Base-by-base conservation (phyloP, 345 rosid genomes). In the Hibiscus mutabilis region DNA sequence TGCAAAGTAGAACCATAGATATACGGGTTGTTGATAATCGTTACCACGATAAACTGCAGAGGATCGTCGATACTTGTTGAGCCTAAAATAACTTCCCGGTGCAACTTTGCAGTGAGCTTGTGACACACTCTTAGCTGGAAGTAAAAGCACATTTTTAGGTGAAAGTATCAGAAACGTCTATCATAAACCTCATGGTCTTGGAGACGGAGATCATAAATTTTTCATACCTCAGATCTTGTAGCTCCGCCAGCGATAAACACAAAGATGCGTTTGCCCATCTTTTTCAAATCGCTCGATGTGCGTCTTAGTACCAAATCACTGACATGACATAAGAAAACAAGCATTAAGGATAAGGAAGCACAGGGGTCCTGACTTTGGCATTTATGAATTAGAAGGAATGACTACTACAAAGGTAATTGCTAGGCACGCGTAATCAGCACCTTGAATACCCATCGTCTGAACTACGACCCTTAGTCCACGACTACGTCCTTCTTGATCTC, bases 41-140 rank as follows among this genome's bases (percentile, higher is more conserved):
- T 62, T 87, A 92, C 99, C 86, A 95, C 87, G 49, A 96, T 89
- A 76, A 96, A 96, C 75, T 92, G 90, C 3, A 93, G 95, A 56
- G 99, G 99, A 82, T 96, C 99, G 40, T 89, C 99, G 1, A 96
- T 79, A 79, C 97, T 96, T 11, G 99, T 76, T 3, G 99, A 96
- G 52, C 99, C 99, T 52, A 96, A 87, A 66, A 96, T 76, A 16
- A 96, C 83, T 86, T 96, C 98, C 76, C 99, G 88, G 72, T 75
- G 88, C 73, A 96, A 88, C 81, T 92, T 96, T 35, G 75, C 76
- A 15, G 98, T 83, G 64, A 96, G 97, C 82, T 91, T 89, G 84
- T 96, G 95, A 80, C 99, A 96, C 31, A 81, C 99, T 81, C 95
- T 85, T 57, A 96, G 83, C 99, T 96, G 60, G 10, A 55, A 46